These are phyloP conservation scores for Coemansia brasiliensis DNA, from an alignment of 192 early-diverging fungal genomes.

Conservation along the genomic window DNA sequence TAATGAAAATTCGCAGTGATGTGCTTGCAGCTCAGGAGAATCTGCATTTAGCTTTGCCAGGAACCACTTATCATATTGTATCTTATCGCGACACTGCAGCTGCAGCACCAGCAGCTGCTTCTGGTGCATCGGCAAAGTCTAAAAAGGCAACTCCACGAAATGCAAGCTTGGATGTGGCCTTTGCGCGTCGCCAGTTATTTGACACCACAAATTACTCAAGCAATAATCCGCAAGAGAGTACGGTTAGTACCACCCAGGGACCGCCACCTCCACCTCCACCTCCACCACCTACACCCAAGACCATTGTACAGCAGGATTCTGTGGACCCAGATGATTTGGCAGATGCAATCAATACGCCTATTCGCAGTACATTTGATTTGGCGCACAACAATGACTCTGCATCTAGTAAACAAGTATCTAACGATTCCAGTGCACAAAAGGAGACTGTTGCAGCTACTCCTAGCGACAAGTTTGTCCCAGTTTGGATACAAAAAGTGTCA, in stretches of 20 bases:
- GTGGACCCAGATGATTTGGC: conserved; percentile 39
- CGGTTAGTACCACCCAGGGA: not conserved
- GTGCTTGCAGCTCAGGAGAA: conserved; percentile 40
- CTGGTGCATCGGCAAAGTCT: too few species aligned
- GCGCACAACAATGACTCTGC: not conserved
- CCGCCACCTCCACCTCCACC: conserved; percentile 9
- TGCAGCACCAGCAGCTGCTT: not conserved
- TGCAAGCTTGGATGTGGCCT: conserved; percentile 30
- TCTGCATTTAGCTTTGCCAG: conserved; percentile 49
- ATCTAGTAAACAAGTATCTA: not conserved
- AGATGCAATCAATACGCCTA: conserved; percentile 45
- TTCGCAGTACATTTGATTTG: conserved; percentile 5
- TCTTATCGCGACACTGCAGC: conserved; percentile 19
- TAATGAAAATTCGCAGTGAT: conserved; percentile 38
- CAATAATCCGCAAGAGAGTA: not conserved
- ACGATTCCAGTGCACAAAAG: not conserved
- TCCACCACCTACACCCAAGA: conserved; percentile 46
- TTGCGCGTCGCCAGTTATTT: conserved; percentile 46
- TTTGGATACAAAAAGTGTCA: conserved; percentile 44
- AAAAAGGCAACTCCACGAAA: conserved; percentile 16
- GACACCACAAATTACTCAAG: conserved; percentile 2
- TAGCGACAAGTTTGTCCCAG: conserved; percentile 37
- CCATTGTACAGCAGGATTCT: conserved; percentile 35
- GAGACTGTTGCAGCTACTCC: conserved; percentile 1
- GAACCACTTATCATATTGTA: conserved; percentile 47